A percentile compares a stretch with the other conserved stretches of the same genome.
Conservation (phyloP, 139 green algal species). For the Chlorella sp. region DNA sequence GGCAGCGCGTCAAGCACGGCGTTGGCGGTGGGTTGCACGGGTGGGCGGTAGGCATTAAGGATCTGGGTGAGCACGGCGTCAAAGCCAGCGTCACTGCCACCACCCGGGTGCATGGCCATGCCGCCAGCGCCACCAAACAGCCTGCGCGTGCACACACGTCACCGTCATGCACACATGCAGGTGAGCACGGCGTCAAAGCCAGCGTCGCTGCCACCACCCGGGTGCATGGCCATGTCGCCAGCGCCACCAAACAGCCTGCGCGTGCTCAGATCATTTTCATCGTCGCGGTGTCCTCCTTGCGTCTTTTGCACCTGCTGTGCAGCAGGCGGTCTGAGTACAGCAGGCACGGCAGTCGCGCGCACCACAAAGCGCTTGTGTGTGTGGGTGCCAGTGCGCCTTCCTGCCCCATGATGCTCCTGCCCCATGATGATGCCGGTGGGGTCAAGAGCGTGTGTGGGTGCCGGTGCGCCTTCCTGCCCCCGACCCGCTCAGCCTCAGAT, state of each 20-base stretch:
- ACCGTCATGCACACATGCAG: not conserved
- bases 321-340: too few relatives aligned
- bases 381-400: too few relatives aligned
- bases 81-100: not conserved
- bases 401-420: too few relatives aligned
- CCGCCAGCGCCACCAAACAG: not conserved
- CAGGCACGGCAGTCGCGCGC: too few relatives aligned
- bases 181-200: not conserved
- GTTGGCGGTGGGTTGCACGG: not conserved
- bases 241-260: too few relatives aligned
- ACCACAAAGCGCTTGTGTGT: too few relatives aligned
- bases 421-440: not conserved
- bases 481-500: too few relatives aligned
- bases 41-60: slow-evolving; percentile 5
- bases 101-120: not conserved
- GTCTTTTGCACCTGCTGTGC: too few relatives aligned
- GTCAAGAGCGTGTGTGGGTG: too few relatives aligned
- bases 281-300: too few relatives aligned
- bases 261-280: too few relatives aligned
- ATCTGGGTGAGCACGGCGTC: not conserved
- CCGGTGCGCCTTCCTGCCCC: too few relatives aligned
- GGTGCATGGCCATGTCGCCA: not conserved
- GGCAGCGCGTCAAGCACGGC: not conserved
- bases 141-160: not conserved
- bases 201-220: not conserved